Evolutionary conservation across 1,284 basidiomycete genomes (phyloP), one percentile per base, ranked within the genome.

Genomic region (Sanghuangporus baumii): DNA sequence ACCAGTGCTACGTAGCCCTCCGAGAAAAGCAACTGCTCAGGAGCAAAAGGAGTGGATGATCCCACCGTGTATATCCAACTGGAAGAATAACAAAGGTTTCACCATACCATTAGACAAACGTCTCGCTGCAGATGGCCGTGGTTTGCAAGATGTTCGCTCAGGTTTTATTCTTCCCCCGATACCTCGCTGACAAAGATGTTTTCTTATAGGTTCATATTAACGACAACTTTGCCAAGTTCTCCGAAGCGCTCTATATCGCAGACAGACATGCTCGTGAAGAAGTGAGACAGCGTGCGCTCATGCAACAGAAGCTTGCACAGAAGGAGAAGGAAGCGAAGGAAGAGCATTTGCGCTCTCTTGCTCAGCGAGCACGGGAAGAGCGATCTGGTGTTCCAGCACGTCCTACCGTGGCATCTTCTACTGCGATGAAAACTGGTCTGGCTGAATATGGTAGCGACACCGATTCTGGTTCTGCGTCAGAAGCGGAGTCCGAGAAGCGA

Each of bases 31-130:
- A 2, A 97, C 96, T 0, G 93, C 93, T 3, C 91, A 94, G 65
- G 97, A 99, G 73, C 96, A 98, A 77, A 98, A 98, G 76, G 96
- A 98, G 71, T 98, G 97, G 97, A 98, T 98, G 95, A 98, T 99
- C 61, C 97, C 97, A 3, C 97, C 97, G 16, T 98, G 95, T 75
- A 98, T 99, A 67, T 98, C 95, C 38, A 99, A 99, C 78, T 99
- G 97, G 97, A 99, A 99, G 81, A 99, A 99, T 81, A 98, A 99
- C 87, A 98, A 98, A 77, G 97, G 97, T 83, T 99, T 96, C 77
- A 99, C 96, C 5, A 98, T 99, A 69, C 96, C 97, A 34, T 83
- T 99, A 26, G 97, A 99, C 75, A 99, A 99, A 78, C 93, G 97
- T 69, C 81, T 99, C 55, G 97, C 97, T 20, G 96, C 97, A 11